Evolutionary conservation across 2,329 filamentous ascomycete species (phyloP).

Genomic region (Rhynchosporium graminicola): DNA sequence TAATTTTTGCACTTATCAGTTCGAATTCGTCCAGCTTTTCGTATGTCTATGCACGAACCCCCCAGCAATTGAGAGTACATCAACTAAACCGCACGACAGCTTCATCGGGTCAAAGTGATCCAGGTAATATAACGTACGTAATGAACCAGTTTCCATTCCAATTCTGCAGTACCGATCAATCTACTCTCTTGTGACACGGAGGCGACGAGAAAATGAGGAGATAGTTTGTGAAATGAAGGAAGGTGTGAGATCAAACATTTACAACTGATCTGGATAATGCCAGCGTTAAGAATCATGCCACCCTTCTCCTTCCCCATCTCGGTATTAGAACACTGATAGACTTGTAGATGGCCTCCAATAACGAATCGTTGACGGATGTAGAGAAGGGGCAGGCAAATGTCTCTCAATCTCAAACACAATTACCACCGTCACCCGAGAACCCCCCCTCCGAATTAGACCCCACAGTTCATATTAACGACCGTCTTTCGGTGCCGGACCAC

Average conservation of each 20-base stretch:
- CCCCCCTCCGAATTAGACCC: constrained; percentile 19
- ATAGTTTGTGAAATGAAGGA: constrained; percentile 19
- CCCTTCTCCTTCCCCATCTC: constrained; percentile 5
- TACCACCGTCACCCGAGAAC: constrained; percentile 1
- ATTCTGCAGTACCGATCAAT: too few species aligned
- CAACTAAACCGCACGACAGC: too few species aligned
- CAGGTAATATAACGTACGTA: too few species aligned
- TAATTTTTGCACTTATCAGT: too few species aligned
- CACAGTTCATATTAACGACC: constrained; percentile 23
- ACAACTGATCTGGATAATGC: constrained; percentile 97
- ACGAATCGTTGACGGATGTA: constrained; percentile 26
- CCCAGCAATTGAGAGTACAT: too few species aligned
- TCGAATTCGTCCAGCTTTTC: too few species aligned
- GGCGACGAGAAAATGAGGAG: too few species aligned
- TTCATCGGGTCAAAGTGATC: too few species aligned
- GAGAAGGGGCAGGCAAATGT: constrained; percentile 27
- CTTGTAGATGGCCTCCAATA: constrained; percentile 26
- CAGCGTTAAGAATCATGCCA: constrained; percentile 97
- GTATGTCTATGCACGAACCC: too few species aligned
- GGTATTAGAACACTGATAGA: constrained; percentile 22
- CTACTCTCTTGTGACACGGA: too few species aligned
- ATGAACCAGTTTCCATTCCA: too few species aligned
- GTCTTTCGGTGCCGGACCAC: constrained; percentile 12
- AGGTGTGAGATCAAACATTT: constrained; percentile 85
- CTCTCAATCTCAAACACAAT: constrained; percentile 10